These are phyloP conservation scores for Venturia aucupariae DNA, from an alignment of 2,329 filamentous ascomycete genomes.

Conservation along the genomic window DNA sequence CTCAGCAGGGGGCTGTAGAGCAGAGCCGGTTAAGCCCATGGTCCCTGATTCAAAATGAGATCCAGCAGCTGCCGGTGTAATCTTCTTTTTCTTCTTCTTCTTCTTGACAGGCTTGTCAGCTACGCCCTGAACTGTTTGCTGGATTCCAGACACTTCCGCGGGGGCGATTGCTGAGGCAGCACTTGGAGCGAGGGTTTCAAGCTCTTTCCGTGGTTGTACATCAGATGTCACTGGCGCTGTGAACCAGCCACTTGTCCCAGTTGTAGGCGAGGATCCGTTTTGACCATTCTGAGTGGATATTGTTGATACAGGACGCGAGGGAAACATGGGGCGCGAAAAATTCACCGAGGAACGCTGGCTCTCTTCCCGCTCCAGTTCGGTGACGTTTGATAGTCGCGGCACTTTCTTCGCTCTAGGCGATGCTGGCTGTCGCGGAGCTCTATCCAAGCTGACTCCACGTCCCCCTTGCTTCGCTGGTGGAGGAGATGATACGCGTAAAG, in stretches of 20 bases:
- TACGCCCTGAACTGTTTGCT: slow-evolving; percentile 28
- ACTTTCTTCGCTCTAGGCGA: slow-evolving; percentile 34
- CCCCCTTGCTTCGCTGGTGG: slow-evolving; percentile 22
- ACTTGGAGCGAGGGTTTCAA: not conserved
- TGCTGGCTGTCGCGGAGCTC: not conserved
- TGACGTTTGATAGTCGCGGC: slow-evolving; percentile 23
- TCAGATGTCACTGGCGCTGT: slow-evolving; percentile 25
- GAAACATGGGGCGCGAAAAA: slow-evolving; percentile 47
- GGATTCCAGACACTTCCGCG: slow-evolving; percentile 12
- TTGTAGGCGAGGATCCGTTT: slow-evolving; percentile 15
- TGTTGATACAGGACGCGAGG: slow-evolving; percentile 41
- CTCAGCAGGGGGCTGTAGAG: slow-evolving; percentile 25
- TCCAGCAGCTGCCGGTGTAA: slow-evolving; percentile 27
- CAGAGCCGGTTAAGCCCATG: slow-evolving; percentile 32
- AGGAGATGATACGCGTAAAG: slow-evolving; percentile 34
- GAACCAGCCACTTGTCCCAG: slow-evolving; percentile 29
- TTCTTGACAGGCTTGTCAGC: slow-evolving; percentile 32
- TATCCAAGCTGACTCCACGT: slow-evolving; percentile 13
- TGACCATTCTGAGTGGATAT: slow-evolving; percentile 21
- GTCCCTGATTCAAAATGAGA: slow-evolving; percentile 34
- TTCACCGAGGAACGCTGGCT: slow-evolving; percentile 38
- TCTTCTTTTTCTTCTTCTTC: slow-evolving; percentile 28
- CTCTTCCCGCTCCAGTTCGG: slow-evolving; percentile 34
- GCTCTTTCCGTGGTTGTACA: not conserved
- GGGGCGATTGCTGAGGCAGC: not conserved